Percentiles rank a stretch among this genome's conserved stretches.
Evolutionary conservation across 208 protist species (phyloP).

Genomic region (Phytomonas serpens): DNA sequence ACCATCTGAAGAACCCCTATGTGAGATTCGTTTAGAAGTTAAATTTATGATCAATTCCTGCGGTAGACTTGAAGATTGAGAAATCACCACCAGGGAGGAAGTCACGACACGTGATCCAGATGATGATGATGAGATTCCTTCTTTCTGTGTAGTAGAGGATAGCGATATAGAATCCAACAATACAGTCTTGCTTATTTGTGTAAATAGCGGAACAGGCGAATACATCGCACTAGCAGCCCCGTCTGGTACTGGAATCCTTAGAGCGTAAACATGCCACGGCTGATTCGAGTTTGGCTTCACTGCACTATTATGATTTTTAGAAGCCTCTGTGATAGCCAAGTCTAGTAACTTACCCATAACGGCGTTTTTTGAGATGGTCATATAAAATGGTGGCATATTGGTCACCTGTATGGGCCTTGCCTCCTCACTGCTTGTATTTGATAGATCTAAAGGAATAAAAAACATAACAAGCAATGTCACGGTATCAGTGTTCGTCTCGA

Average conservation of each 20-base stretch:
- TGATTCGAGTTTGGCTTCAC: constrained; percentile 1
- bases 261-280: constrained; percentile 39
- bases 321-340: constrained; percentile 40
- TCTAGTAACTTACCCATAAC: constrained; percentile 61
- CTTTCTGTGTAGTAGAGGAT: background rate
- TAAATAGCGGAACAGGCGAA: constrained; percentile 36
- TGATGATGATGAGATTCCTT: background rate
- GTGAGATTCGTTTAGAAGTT: background rate
- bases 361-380: constrained; percentile 40
- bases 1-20: background rate
- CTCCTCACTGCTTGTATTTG: background rate
- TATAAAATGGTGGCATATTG: constrained; percentile 61
- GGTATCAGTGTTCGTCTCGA: constrained; percentile 37
- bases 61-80: background rate
- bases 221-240: constrained; percentile 26
- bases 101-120: background rate
- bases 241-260: constrained; percentile 26
- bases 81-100: background rate
- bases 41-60: background rate
- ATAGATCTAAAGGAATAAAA: constrained; percentile 15
- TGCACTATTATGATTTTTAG: constrained; percentile 18
- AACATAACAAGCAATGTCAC: constrained; percentile 55
- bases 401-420: constrained; percentile 16
- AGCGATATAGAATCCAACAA: constrained; percentile 5
- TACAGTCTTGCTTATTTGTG: constrained; percentile 27